Percentiles rank a stretch among this genome's conserved stretches.
phyloP scores from a whole-genome alignment of 805 yeast genomes.

The Candida hispaniensis region DNA sequence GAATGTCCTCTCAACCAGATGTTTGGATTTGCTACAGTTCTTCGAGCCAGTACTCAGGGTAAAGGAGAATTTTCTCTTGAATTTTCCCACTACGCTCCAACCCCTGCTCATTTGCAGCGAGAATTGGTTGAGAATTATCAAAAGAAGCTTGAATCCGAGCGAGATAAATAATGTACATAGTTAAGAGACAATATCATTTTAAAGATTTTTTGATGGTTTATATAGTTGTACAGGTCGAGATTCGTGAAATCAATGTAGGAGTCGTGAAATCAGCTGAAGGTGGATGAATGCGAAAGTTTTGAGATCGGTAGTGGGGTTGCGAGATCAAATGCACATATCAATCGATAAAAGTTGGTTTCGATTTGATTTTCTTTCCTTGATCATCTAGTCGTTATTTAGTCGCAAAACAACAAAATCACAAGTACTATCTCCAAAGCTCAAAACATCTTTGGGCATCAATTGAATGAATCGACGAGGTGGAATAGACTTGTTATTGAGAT shows the following conservation, averaged over 20 bases:
- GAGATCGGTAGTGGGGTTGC: too few relatives aligned
- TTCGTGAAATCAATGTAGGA: too few relatives aligned
- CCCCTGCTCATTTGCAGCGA: conserved; percentile 80
- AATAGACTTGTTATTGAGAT: conserved; percentile 7
- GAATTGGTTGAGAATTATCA: conserved; percentile 77
- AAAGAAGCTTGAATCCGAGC: conserved; percentile 38
- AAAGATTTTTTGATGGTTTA: too few relatives aligned
- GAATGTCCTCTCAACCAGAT: conserved; percentile 94
- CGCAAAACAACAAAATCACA: conserved; percentile 9
- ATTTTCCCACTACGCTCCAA: conserved; percentile 84
- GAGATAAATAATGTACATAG: conserved; percentile 13
- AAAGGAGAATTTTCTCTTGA: conserved; percentile 97
- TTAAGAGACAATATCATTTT: neutral
- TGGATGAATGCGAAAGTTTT: too few relatives aligned
- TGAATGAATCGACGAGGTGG: conserved; percentile 10
- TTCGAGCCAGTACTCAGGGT: conserved; percentile 97
- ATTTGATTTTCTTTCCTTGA: neutral
- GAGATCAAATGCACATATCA: too few relatives aligned
- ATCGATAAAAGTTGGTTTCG: too few relatives aligned
- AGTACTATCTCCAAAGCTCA: conserved; percentile 11
- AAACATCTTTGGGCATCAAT: conserved; percentile 8
- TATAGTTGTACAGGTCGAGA: too few relatives aligned
- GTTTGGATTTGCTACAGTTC: conserved; percentile 92
- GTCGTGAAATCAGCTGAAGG: too few relatives aligned
- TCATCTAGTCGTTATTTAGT: neutral